These are phyloP conservation scores for Trichophyton equinum DNA, from an alignment of 2,329 filamentous ascomycete species.

Conservation along the genomic window DNA sequence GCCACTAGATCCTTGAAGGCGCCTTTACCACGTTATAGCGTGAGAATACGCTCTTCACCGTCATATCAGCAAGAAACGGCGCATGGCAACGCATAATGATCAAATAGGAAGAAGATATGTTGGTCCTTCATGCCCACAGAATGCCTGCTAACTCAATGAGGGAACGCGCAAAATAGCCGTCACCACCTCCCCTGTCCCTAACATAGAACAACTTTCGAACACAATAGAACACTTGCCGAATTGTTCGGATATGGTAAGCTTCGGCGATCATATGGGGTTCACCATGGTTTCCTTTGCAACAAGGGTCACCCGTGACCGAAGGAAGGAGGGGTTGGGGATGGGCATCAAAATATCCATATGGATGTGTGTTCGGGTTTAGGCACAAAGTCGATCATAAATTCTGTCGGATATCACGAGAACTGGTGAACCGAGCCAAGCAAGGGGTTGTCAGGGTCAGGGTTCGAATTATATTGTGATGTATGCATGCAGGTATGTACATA, in stretches of 20 bases:
- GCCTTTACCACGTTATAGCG: background rate
- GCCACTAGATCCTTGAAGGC: background rate
- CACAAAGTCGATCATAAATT: background rate
- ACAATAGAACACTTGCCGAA: background rate
- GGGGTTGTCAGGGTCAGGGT: background rate
- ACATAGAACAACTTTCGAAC: background rate
- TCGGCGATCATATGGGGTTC: background rate
- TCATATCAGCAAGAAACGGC: slow-evolving; percentile 1
- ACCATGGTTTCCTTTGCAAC: background rate
- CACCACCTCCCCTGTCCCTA: background rate
- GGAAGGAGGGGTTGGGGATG: background rate
- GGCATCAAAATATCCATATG: background rate
- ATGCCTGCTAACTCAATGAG: background rate
- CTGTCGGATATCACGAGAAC: slow-evolving; percentile 3
- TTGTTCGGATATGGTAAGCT: background rate
- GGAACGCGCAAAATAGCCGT: background rate
- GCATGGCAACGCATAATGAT: background rate
- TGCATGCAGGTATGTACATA: background rate
- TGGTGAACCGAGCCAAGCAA: slow-evolving; percentile 2
- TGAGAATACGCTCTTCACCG: background rate
- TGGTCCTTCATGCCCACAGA: too few relatives aligned
- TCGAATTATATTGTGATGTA: background rate
- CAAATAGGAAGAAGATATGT: too few relatives aligned
- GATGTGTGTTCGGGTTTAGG: background rate
- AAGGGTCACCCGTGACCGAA: background rate